phyloP scores from a whole-genome alignment of 2,329 filamentous ascomycete species.

The Zymoseptoria brevis region DNA sequence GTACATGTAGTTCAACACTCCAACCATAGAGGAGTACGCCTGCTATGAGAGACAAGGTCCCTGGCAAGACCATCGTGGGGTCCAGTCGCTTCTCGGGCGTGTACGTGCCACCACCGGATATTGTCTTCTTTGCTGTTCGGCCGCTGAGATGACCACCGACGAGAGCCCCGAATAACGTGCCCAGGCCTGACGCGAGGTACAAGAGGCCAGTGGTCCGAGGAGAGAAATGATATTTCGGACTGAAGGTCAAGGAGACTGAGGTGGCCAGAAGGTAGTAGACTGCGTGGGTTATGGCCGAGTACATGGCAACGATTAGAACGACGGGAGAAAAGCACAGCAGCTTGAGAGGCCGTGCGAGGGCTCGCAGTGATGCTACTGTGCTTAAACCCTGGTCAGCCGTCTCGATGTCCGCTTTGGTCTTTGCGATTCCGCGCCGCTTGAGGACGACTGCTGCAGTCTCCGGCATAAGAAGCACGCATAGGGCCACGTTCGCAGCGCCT shows the following conservation, averaged over 20 bases:
- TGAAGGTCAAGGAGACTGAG: constrained; percentile 2
- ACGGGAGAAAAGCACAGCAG: constrained; percentile 37
- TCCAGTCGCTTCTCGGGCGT: not conserved
- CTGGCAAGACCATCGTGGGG: not conserved
- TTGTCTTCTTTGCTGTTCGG: not conserved
- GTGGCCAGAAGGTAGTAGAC: constrained; percentile 12
- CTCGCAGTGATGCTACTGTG: constrained; percentile 39
- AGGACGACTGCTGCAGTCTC: constrained; percentile 23
- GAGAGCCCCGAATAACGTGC: not conserved
- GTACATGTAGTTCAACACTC: not conserved
- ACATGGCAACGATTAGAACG: constrained; percentile 39
- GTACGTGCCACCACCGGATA: not conserved
- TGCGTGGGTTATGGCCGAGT: constrained; percentile 39
- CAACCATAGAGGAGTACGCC: not conserved
- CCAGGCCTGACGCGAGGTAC: constrained; percentile 2
- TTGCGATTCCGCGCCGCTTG: constrained; percentile 35
- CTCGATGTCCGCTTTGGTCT: constrained; percentile 38
- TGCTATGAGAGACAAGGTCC: not conserved
- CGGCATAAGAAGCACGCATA: not conserved
- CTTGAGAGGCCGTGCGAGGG: constrained; percentile 42
- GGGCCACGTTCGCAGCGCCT: not conserved
- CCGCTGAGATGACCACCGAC: not conserved
- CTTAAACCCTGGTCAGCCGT: constrained; percentile 35
- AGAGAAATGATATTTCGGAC: not conserved
- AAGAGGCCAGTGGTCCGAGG: not conserved